Base-by-base conservation (phyloP, 345 rosid species). In the Populus davidiana region DNA sequence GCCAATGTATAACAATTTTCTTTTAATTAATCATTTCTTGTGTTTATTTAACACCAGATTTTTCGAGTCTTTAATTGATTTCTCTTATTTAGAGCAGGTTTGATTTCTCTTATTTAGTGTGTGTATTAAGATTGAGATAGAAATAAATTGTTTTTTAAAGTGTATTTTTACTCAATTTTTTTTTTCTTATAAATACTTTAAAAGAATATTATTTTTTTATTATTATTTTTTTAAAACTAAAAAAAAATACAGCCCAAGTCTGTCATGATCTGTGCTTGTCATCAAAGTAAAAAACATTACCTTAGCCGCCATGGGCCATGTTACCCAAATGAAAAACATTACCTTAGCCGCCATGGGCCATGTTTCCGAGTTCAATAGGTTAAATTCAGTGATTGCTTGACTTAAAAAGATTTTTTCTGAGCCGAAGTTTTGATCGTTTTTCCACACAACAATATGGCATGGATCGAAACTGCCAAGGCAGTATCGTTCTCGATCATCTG, bases 261-360 rank as follows among this genome's bases (percentile, higher is more conserved):
- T 27, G 5, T 5, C 76, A 25, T 73, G 35, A 73, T 73, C 62
- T 73, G 54, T 38, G 69, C 29, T 72, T 56, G 75, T n/a, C 11
- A 56, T 38, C 31, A 35, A 72, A 33, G 36, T 33, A 33, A 33
- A 33, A 33, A 33, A 33, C 36, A 33, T 33, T 5, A 38, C 31
- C 62, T 63, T 10, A 27, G 35, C 67, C 14, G 17, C 31, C 71
- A 17, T 18, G 56, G 6, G 21, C 56, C 56, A 5, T 50, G 41
- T 8, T 31, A 31, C 1, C 4, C 33, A 31, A 31, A 31, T 31
- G 3, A 31, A 31, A 31, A 31, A 9, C 44, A 41, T 41, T 1
- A 39, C 54, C 64, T 65, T 27, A 65, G 39, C 68, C 18, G 21
- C 36, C 72, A 9, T n/a, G 63, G 11, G 27, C 29, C 63, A 9